Conservation (phyloP, 176 grass and related monocot species). For the Oryza punctata region DNA sequence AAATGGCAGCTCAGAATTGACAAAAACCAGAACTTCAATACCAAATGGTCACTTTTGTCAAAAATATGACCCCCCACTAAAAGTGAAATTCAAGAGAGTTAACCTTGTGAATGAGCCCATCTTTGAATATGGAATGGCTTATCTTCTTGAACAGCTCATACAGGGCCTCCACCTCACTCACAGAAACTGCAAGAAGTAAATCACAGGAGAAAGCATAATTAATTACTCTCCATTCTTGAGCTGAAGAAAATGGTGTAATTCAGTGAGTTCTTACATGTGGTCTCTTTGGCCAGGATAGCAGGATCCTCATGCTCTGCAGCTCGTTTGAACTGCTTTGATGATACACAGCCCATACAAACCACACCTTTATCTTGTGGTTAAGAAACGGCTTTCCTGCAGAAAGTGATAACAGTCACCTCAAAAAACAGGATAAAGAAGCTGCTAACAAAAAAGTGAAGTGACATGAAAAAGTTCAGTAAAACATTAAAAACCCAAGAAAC, state of each 20-base stretch:
- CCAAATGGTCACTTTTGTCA: neutral
- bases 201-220: neutral
- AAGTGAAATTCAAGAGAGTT: neutral
- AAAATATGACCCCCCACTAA: neutral
- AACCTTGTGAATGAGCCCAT: slow-evolving; percentile 85
- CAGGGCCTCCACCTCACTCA: slow-evolving; percentile 80
- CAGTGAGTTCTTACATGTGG: slow-evolving; percentile 61
- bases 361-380: neutral
- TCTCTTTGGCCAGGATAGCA: slow-evolving; percentile 55
- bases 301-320: slow-evolving; percentile 53
- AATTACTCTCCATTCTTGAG: neutral
- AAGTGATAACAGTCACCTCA: slow-evolving; percentile 19
- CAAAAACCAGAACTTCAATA: neutral
- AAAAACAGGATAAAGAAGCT: neutral
- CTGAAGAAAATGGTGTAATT: neutral
- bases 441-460: neutral
- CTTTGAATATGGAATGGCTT: slow-evolving; percentile 74
- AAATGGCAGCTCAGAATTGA: neutral
- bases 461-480: neutral
- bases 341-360: slow-evolving; percentile 59
- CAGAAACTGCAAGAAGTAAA: slow-evolving; percentile 48
- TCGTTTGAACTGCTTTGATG: slow-evolving; percentile 48
- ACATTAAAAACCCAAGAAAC: neutral
- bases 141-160: slow-evolving; percentile 84
- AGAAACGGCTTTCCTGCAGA: neutral